Conservation (phyloP, 208 protist genomes). For the Crithidia brevicula region DNA sequence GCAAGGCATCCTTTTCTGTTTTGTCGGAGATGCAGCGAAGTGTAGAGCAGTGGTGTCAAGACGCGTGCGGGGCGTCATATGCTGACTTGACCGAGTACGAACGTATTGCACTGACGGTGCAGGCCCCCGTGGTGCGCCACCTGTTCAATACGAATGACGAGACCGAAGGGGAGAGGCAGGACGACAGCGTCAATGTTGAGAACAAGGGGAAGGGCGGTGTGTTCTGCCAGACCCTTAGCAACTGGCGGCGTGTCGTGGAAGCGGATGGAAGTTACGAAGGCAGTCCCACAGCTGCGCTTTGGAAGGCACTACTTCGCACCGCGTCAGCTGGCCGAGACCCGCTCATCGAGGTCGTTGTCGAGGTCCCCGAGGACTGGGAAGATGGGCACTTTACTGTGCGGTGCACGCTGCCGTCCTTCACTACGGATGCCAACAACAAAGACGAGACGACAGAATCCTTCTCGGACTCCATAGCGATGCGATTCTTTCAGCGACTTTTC, state of each 20-base stretch:
- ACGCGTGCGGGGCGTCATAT: conserved; percentile 6
- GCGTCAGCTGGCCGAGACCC: conserved; percentile 12
- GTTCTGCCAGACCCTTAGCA: conserved; percentile 10
- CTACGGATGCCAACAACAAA: too few species aligned
- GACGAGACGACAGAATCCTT: too few species aligned
- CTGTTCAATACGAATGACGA: conserved; percentile 16
- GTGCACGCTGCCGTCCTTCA: conserved; percentile 5
- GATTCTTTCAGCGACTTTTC: conserved; percentile 1
- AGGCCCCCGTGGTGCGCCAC: conserved; percentile 11
- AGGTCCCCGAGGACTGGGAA: conserved; percentile 23
- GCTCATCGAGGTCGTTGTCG: conserved; percentile 5
- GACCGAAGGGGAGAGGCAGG: background rate
- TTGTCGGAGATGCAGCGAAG: background rate
- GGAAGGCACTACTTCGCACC: conserved; percentile 10
- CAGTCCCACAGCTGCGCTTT: conserved; percentile 22
- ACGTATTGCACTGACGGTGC: conserved; percentile 22
- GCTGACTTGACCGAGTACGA: conserved; percentile 20
- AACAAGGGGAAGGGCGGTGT: background rate
- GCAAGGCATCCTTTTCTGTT: background rate
- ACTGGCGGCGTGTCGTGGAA: conserved; percentile 22
- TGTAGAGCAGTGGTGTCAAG: conserved; percentile 14
- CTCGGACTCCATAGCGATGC: background rate
- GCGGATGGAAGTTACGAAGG: conserved; percentile 13
- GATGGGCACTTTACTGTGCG: background rate
- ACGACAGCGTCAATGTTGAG: background rate